phyloP scores from a whole-genome alignment of 306 rosid species.

The Argentina anserina region DNA sequence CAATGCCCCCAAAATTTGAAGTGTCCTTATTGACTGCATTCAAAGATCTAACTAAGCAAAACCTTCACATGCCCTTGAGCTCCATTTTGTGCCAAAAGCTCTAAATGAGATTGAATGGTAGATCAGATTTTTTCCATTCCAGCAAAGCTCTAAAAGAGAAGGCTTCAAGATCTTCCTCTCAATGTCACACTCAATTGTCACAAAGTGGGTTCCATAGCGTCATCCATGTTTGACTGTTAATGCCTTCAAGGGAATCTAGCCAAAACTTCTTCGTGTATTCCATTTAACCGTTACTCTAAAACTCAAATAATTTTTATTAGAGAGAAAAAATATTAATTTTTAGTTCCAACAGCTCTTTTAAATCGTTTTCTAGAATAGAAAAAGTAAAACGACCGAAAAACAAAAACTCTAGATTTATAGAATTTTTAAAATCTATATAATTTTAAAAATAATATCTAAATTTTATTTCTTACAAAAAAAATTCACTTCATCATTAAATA shows the following conservation, averaged over 20 bases:
- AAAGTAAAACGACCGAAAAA: no score
- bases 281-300: no score
- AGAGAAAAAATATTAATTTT: no score
- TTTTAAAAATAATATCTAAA: no score
- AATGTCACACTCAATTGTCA: slow-evolving; percentile 33
- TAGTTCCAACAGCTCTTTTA: no score
- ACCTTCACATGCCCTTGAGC: background rate
- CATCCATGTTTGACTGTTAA: slow-evolving; percentile 39
- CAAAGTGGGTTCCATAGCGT: slow-evolving; percentile 32
- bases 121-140: background rate
- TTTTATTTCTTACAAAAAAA: no score
- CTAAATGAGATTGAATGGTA: slow-evolving; percentile 19
- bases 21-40: background rate
- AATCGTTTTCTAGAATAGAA: no score
- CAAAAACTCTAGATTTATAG: no score
- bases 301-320: no score
- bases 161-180: slow-evolving; percentile 3
- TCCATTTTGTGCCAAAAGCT: background rate
- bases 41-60: background rate
- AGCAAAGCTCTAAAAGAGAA: background rate
- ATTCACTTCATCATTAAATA: no score
- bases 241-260: slow-evolving; percentile 27
- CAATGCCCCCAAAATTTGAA: background rate
- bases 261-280: no score
- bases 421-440: no score